Evolutionary conservation across 352 stramenopile genomes (phyloP), one percentile per base, ranked within the genome.

Genomic region (Elongisporangium senticosum): DNA sequence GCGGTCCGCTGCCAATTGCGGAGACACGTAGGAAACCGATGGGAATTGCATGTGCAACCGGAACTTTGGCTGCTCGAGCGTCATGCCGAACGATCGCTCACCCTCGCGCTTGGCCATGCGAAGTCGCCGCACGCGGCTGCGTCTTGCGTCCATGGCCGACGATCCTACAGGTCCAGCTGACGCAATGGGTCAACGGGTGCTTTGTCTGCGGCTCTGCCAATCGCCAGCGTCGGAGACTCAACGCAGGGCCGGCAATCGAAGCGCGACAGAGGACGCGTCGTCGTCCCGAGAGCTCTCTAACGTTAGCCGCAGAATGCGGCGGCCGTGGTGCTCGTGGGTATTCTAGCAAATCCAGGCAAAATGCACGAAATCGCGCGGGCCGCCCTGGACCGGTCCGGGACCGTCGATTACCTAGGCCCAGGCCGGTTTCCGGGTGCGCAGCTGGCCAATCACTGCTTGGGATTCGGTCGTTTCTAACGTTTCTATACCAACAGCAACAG

Each of bases 21-120:
- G 66, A 39, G 86, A 86, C 47, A 90, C 68, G 52, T 67, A 84
- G 37, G 76, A 82, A 19, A 89, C 75, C 20, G 78, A 64, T 3
- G 76, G 78, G 24, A 66, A 86, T 40, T 75, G 67, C 3, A 54
- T 15, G 0, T 66, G 53, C 15, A 71, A 17, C 0, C 65, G 22
- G 2, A 49, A 50, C 0, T 51, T 58, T 24, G 65, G 65, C 55
- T 83, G 73, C 28, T 77, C 75, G 11, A 90, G 64, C 49, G 77
- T 85, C 75, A 91, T 89, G 50, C 82, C 82, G 49, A 91, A 91
- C 15, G 77, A 87, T 4, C 65, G 62, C 51, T 91, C 82, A 40
- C 67, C 63, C 15, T 63, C n/a, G 10, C 58, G 57, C 58, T 87
- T 79, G n/a, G 49, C 58, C 49, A 87, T 65, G n/a, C 70, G 55